Conservation (phyloP, 257 asterid species). For the Salvia rosmarinus region DNA sequence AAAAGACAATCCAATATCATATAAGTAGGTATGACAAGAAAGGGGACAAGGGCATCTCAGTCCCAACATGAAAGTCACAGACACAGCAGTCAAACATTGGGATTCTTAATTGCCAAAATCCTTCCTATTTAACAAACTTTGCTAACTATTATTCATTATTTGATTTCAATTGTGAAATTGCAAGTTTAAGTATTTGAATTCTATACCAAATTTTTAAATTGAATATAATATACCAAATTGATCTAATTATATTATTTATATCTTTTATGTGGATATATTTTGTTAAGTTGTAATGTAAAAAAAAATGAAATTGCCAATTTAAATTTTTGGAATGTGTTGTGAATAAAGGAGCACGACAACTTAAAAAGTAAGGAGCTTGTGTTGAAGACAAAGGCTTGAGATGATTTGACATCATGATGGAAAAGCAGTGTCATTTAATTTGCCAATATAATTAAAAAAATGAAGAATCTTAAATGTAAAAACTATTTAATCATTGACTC, state of each 20-base stretch:
- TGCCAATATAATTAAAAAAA: not conserved
- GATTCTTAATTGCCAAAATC: constrained; percentile 34
- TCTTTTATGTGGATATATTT: too few relatives aligned
- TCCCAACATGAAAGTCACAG: constrained; percentile 41
- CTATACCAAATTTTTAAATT: too few relatives aligned
- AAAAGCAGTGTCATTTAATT: constrained; percentile 3
- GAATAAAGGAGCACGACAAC: constrained; percentile 8
- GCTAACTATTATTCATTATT: not conserved
- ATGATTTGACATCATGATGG: constrained; percentile 41
- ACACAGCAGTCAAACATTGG: constrained; percentile 41
- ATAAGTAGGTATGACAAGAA: constrained; percentile 39
- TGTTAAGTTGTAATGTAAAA: too few relatives aligned
- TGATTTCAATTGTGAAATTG: not conserved
- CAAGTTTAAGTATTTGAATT: not conserved
- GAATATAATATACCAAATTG: too few relatives aligned
- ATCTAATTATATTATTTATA: too few relatives aligned
- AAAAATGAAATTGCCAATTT: too few relatives aligned
- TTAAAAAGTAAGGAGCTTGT: constrained; percentile 1
- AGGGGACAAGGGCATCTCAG: constrained; percentile 37
- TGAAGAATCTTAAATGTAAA: not conserved
- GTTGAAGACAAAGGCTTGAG: constrained; percentile 28
- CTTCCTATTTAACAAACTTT: constrained; percentile 28
- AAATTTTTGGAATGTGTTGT: not conserved
- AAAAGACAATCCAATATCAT: constrained; percentile 7
- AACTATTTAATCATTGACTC: not conserved